These are phyloP conservation scores for Ilyonectria mors-panacis DNA, from an alignment of 2,329 filamentous ascomycete species.

Conservation along the genomic window DNA sequence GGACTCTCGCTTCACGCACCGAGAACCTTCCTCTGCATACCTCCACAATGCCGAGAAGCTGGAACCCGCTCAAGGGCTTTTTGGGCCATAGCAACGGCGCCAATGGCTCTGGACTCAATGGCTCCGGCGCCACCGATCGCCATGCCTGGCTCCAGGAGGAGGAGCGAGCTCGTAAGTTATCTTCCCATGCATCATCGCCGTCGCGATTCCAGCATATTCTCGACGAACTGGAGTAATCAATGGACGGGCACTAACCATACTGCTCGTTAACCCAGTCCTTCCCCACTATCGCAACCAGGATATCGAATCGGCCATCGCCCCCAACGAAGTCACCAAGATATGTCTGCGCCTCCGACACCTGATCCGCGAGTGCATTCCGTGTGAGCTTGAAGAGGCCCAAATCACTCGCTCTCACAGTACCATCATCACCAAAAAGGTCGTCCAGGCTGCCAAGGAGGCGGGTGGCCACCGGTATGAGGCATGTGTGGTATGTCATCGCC, in stretches of 20 bases:
- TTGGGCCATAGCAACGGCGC: conserved; percentile 43
- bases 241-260: conserved; percentile 4
- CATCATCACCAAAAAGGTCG: conserved; percentile 85
- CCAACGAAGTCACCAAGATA: conserved; percentile 88
- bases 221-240: not conserved
- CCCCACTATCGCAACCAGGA: conserved; percentile 72
- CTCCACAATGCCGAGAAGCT: conserved; percentile 43
- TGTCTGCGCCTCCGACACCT: conserved; percentile 92
- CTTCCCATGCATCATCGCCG: not conserved
- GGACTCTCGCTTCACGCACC: not conserved
- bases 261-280: conserved; percentile 67
- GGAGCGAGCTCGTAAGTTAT: conserved; percentile 60
- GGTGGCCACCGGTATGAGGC: conserved; percentile 81
- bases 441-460: conserved; percentile 85
- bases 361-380: conserved; percentile 90
- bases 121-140: conserved; percentile 36
- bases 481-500: conserved; percentile 73
- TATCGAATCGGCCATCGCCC: conserved; percentile 77
- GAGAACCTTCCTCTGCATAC: conserved; percentile 29
- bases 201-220: not conserved
- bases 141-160: conserved; percentile 60
- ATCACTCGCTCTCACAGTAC: conserved; percentile 87
- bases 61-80: conserved; percentile 51
- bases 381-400: conserved; percentile 83
- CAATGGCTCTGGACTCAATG: conserved; percentile 42